Evolutionary conservation across 2,329 filamentous ascomycete species (phyloP).

Genomic region (Coniochaeta hoffmannii): DNA sequence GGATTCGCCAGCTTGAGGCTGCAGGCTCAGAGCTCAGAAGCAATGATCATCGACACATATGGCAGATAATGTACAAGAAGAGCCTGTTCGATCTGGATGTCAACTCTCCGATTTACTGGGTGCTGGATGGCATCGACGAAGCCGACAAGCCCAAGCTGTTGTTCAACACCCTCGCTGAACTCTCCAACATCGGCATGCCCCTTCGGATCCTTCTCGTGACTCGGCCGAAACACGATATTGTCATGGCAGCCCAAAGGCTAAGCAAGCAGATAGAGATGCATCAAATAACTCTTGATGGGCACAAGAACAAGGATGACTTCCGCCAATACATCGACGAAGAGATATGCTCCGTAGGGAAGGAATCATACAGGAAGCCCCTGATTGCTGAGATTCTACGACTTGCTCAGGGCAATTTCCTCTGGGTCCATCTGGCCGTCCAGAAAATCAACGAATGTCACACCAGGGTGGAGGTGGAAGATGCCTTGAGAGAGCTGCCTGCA

Average conservation of each 20-base stretch:
- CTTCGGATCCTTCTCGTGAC: conserved; percentile 23
- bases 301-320: conserved; percentile 11
- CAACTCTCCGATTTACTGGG: conserved; percentile 23
- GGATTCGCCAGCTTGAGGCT: conserved; percentile 15
- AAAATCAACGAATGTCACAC: conserved; percentile 19
- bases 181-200: conserved; percentile 13
- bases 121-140: conserved; percentile 32
- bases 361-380: conserved; percentile 13
- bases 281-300: conserved; percentile 9
- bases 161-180: conserved; percentile 18
- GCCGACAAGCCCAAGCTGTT: conserved; percentile 19
- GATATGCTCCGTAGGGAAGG: conserved; percentile 9
- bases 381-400: conserved; percentile 15
- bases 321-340: conserved; percentile 12
- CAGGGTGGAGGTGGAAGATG: conserved; percentile 13
- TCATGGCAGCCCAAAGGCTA: conserved; percentile 10
- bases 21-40: conserved; percentile 17
- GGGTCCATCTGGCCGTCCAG: conserved; percentile 21
- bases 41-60: conserved; percentile 18
- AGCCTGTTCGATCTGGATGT: conserved; percentile 18
- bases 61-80: conserved; percentile 23
- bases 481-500: conserved; percentile 18
- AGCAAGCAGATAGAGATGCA: neutral
- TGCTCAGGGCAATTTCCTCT: conserved; percentile 25
- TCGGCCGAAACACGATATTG: conserved; percentile 17